Evolutionary conservation across 1,139 yeast species (phyloP), one percentile per base, ranked within the genome.

Genomic region (Magnusiomyces suaveolens): DNA sequence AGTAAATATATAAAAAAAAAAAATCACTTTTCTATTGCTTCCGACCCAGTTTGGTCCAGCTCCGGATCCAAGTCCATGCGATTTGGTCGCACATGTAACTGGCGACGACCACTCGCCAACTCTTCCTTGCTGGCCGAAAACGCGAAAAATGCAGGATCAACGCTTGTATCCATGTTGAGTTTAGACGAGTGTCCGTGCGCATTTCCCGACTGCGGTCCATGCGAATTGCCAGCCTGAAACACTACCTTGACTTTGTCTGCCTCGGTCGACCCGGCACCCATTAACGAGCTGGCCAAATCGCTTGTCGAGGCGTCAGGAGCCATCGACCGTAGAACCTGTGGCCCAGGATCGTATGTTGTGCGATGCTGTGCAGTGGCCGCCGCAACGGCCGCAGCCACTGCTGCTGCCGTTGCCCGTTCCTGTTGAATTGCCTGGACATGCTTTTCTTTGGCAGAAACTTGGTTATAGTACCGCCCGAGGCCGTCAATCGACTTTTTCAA

Each of bases 401-500:
- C 47, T 2, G 47, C 47, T 14, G 47, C 47, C 3, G 47, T 44
- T 3, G 47, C 47, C 4, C 47, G 16, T 25, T 44, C 47, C 20
- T 44, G 47, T 16, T 25, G 26, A 23, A 25, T 23, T 24, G 47
- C 47, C 47, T 24, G 29, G 4, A 23, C 47, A 23, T 44, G 47
- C 21, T 46, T 46, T 26, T 46, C 41, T 18, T 32, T 18, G 25
- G 38, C 41, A 8, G 49, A 38, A 10, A 26, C 16, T 29, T 46
- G 49, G 29, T 32, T 46, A 29, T 51, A 51, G 26, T 44, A 51
- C 50, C 53, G 49, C 8, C 53, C 53, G 8, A 51, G 46, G 6
- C 53, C 53, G 25, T 51, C 53, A 20, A 51, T 51, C 14, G 53
- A 51, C 46, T 51, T 51, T 23, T 48, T 36, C n/a, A 51, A 39